These are phyloP conservation scores for Cryptosporidium ubiquitum DNA, from an alignment of 169 alveolate species.

Conservation along the genomic window DNA sequence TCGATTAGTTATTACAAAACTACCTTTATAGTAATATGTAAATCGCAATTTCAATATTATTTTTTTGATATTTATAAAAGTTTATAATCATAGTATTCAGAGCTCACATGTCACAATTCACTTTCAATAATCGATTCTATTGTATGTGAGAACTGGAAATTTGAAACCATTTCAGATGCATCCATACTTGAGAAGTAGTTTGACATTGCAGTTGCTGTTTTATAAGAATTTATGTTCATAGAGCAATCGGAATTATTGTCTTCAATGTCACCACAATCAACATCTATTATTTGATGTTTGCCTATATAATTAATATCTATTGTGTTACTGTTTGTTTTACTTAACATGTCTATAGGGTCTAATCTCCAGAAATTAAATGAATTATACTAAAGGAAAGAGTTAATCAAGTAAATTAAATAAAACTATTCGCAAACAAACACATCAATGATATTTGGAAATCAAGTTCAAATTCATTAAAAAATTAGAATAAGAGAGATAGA, in stretches of 20 bases:
- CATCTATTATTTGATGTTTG: background rate
- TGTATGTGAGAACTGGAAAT: conserved; percentile 48
- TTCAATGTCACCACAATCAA: conserved; percentile 1
- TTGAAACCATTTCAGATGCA: conserved; percentile 50
- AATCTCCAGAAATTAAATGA: conserved; percentile 68
- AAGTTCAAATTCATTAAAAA: conserved; percentile 38
- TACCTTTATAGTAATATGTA: conserved; percentile 14
- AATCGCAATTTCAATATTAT: background rate
- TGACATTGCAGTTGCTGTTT: conserved; percentile 48
- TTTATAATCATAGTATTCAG: background rate
- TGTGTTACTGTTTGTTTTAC: background rate
- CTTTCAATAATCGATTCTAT: conserved; percentile 56
- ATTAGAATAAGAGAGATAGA: conserved; percentile 29
- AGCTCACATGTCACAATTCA: conserved; percentile 25
- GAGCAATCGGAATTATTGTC: conserved; percentile 29
- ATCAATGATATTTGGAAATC: background rate
- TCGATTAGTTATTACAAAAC: background rate
- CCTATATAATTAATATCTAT: background rate
- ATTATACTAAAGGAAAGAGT: conserved; percentile 53
- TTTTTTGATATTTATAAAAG: background rate
- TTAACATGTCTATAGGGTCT: conserved; percentile 37
- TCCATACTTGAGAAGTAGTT: conserved; percentile 57
- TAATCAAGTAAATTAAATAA: background rate
- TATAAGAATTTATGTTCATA: conserved; percentile 22
- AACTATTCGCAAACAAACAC: conserved; percentile 17